These are phyloP conservation scores for Ephemerocybe angulata DNA, from an alignment of 768 basidiomycete genomes.

Conservation along the genomic window DNA sequence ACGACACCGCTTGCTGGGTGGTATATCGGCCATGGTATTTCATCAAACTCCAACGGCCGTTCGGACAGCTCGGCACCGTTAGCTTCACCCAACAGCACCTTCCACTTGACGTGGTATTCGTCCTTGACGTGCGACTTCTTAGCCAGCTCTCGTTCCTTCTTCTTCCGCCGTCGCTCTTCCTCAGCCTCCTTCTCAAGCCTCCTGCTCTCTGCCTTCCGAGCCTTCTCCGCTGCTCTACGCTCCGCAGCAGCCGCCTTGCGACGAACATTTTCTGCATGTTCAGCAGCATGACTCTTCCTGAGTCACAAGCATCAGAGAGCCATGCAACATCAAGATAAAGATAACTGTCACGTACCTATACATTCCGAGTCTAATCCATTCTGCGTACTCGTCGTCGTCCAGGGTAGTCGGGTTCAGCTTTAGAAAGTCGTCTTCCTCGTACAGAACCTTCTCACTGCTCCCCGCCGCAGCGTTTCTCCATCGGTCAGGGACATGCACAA, in stretches of 20 bases:
- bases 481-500: constrained; percentile 67
- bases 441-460: constrained; percentile 27
- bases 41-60: constrained; percentile 40
- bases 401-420: constrained; percentile 48
- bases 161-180: constrained; percentile 48
- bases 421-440: constrained; percentile 40
- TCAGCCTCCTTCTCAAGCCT: constrained; percentile 49
- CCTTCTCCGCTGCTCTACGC: constrained; percentile 51
- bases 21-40: constrained; percentile 72
- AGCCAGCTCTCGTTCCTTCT: constrained; percentile 43
- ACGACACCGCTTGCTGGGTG: constrained; percentile 16
- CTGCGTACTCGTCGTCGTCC: constrained; percentile 86
- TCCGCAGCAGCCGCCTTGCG: constrained; percentile 52
- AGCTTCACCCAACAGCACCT: constrained; percentile 37
- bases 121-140: constrained; percentile 45
- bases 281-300: constrained; percentile 66
- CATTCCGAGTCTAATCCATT: constrained; percentile 85
- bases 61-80: constrained; percentile 13
- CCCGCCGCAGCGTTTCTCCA: constrained; percentile 44
- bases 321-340: constrained; percentile 5
- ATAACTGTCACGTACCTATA: constrained; percentile 52
- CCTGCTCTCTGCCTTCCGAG: constrained; percentile 48
- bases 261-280: constrained; percentile 59
- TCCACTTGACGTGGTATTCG: constrained; percentile 59
- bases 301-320: constrained; percentile 3